Base-by-base conservation (phyloP, 164 flowering plant genomes). In the Nymphaea thermarum region DNA sequence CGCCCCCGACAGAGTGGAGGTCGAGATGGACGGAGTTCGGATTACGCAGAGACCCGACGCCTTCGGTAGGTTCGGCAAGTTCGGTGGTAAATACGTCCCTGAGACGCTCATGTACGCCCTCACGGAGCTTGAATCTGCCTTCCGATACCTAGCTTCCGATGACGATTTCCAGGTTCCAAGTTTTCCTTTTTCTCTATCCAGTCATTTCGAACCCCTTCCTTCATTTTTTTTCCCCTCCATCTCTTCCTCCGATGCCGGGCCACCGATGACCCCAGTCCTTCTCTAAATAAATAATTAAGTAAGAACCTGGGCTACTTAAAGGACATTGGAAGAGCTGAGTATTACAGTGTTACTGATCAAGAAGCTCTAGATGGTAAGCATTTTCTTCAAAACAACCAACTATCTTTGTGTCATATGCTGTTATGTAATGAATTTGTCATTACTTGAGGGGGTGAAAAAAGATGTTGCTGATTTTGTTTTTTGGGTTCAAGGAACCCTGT, bases 251-350 rank as follows among this genome's bases (percentile, higher is more conserved):
- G 36, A 25, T 25, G n/a, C n/a, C n/a, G n/a, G n/a, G n/a, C n/a
- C n/a, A n/a, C n/a, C n/a, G n/a, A n/a, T n/a, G n/a, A n/a, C n/a
- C n/a, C n/a, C n/a, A n/a, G n/a, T n/a, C n/a, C n/a, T n/a, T n/a
- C n/a, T n/a, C n/a, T n/a, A n/a, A n/a, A n/a, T n/a, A n/a, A n/a
- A n/a, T n/a, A n/a, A n/a, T n/a, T n/a, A n/a, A n/a, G n/a, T n/a
- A n/a, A n/a, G n/a, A n/a, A n/a, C n/a, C n/a, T n/a, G n/a, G n/a
- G 96, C 75, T 93, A 79, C 76, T 79, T 93, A 66, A 93, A 90
- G 75, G 98, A 93, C 66, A 25, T 75, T 4, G 96, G 96, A 44
- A 95, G 98, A 44, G 96, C 96, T 65, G 96, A 90, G 70, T 93
- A 90, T 80, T 72, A 83, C 66, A 78, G 87, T 71, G 67, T 87